A percentile compares a stretch with the other conserved stretches of the same genome.
Evolutionary conservation across 768 basidiomycete genomes (phyloP).

Genomic region (Podaxis pistillaris): DNA sequence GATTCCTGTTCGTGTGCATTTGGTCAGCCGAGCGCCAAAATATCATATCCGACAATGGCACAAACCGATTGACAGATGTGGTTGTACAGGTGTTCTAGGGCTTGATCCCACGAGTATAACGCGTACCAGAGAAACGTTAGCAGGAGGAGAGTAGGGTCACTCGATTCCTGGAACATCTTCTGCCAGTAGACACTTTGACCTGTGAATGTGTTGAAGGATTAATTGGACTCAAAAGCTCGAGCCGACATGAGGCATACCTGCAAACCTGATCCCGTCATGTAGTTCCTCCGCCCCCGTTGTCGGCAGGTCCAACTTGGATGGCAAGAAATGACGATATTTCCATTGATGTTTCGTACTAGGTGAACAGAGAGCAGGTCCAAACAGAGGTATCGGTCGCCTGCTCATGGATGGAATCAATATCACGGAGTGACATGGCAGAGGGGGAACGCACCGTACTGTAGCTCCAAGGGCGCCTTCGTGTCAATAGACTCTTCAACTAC

Average conservation of each 20-base stretch:
- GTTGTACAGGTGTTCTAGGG: constrained; percentile 48
- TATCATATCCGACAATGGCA: neutral
- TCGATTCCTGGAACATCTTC: constrained; percentile 33
- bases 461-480: no score
- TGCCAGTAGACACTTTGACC: constrained; percentile 46
- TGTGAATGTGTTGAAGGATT: neutral
- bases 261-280: constrained; percentile 46
- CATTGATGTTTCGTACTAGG: constrained; percentile 40
- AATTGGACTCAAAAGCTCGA: neutral
- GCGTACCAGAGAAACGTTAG: constrained; percentile 55
- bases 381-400: no score
- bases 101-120: constrained; percentile 59
- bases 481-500: no score
- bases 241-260: constrained; percentile 26
- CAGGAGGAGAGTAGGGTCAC: constrained; percentile 54
- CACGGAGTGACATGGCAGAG: constrained; percentile 24
- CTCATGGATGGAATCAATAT: no score
- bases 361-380: constrained; percentile 33
- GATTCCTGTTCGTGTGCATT: constrained; percentile 39
- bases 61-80: constrained; percentile 49
- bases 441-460: no score
- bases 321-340: constrained; percentile 50
- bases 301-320: constrained; percentile 38
- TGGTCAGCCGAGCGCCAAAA: neutral
- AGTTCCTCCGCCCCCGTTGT: constrained; percentile 41